Base-by-base conservation (phyloP, 2,329 filamentous ascomycete species). In the Verticillium longisporum region DNA sequence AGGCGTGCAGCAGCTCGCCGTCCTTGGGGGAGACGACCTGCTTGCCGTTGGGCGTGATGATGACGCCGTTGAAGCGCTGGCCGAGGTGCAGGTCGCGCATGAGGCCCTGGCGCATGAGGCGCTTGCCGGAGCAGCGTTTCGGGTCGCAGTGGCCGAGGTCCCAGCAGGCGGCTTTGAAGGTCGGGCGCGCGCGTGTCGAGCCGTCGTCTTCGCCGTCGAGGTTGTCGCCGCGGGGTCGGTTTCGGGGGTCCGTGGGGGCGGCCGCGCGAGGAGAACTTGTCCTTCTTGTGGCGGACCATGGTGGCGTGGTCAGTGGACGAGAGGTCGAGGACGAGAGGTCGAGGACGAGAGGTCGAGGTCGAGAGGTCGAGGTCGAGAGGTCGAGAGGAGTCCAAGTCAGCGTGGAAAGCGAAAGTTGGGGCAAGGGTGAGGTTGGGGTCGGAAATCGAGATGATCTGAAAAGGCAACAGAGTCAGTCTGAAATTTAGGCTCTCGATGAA, bases 201-300 rank as follows among this genome's bases (percentile, higher is more conserved):
- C 63, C 59, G 41, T 57, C 58, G 55, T 59, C 26, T 26, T 26
- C 70, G 60, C 76, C 68, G 65, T 74, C 66, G 67, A 68, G 67
- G 60, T 76, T 68, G 41, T 76, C 68, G 41, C 41, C 41, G 66
- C 74, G 79, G 66, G 81, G 82, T 64, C 81, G 80, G 65, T 81
- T 78, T 65, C 85, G 86, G 82, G 14, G 81, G 77, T 63, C 85
- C 81, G 66, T 81, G 82, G 69, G 83, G 84, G 75, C 91, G 92
- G 71, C 90, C 89, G 72, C 89, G 85, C 67, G 83, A 82, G 60
- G 84, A 80, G 72, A 88, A 86, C 68, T 83, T 83, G 76, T 97
- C 93, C 77, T 98, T 98, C 78, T 97, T 98, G 77, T 97, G 94
- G 63, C 94, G 91, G 60, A 97, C 92, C 93, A 97, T n/a, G n/a